Evolutionary conservation across 2,329 filamentous ascomycete species (phyloP).

Genomic region (Sarocladiaceae sp.): DNA sequence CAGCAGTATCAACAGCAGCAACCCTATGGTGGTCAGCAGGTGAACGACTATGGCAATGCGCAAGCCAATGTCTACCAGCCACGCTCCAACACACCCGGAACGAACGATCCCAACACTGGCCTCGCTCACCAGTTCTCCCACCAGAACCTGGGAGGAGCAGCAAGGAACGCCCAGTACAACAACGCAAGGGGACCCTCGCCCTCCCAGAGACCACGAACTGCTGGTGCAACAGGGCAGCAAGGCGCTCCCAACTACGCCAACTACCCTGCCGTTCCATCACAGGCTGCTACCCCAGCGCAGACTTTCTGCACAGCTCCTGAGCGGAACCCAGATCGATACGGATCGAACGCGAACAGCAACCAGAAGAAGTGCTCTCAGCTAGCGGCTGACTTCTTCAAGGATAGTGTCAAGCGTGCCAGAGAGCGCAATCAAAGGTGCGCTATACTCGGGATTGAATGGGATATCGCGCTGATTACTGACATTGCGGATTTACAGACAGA

Average conservation of each 20-base stretch:
- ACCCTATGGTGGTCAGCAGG: conserved; percentile 27
- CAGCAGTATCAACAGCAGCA: conserved; percentile 48
- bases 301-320: conserved; percentile 78
- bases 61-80: conserved; percentile 37
- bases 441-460: no score
- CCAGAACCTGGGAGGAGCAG: conserved; percentile 76
- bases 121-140: conserved; percentile 95
- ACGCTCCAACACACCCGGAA: conserved; percentile 53
- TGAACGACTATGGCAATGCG: conserved; percentile 47
- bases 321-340: conserved; percentile 79
- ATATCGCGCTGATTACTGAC: conserved; percentile 9
- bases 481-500: conserved; percentile 57
- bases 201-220: conserved; percentile 76
- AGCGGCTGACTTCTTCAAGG: conserved; percentile 93
- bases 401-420: conserved; percentile 92
- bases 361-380: conserved; percentile 66
- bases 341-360: conserved; percentile 60
- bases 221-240: conserved; percentile 63
- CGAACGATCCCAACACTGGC: conserved; percentile 83
- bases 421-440: conserved; percentile 86
- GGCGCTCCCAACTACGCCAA: conserved; percentile 60
- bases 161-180: conserved; percentile 68
- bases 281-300: conserved; percentile 55
- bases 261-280: conserved; percentile 60
- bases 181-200: conserved; percentile 64